Base-by-base conservation (phyloP, 2,329 filamentous ascomycete genomes). In the Penicillium concentricum region DNA sequence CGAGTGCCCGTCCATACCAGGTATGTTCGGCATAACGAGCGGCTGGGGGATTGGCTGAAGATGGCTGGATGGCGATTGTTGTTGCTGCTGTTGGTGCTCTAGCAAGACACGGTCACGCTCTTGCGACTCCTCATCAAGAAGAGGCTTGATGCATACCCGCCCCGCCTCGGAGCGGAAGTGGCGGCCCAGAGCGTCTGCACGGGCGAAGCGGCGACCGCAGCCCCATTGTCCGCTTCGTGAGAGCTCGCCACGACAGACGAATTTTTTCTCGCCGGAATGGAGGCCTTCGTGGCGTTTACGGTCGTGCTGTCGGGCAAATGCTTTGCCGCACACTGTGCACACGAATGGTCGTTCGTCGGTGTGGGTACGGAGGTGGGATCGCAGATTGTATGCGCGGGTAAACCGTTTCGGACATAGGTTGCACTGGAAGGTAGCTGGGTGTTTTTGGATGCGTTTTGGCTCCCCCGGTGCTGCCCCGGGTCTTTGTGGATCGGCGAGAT, bases 191-290 rank as follows among this genome's bases (percentile, higher is more conserved):
- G 94, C 94, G 78, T 99, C 94, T 5, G 94, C 94, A 66, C 94
- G 90, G 16, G 94, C 94, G 74, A 99, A 99, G 10, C 92, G 85
- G 59, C 94, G 85, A 4, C 91, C 91, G 66, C 94, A 99, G 20
- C 94, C 94, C 94, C 94, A 99, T 63, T 89, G 86, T 5, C 88
- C 88, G 45, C 88, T 87, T 2, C 86, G 86, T 64, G 93, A 92
- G 48, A 99, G 85, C 57, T 92, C 90, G 51, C 94, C 94, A 65
- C 91, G 92, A 77, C 94, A 99, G 8, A 97, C 90, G 72, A 97
- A 99, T 71, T 96, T 97, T 84, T 97, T 99, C 78, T 99, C 94
- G 41, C 94, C 94, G 0, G 91, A 95, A 70, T 99, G 94, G 41
- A 99, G 79, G 38, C 93, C 92, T 77, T 99, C 94, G 74, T 99